A percentile compares a stretch with the other conserved stretches of the same genome.
phyloP scores from a whole-genome alignment of 1,284 basidiomycete genomes.

The Ceratobasidium sp. region DNA sequence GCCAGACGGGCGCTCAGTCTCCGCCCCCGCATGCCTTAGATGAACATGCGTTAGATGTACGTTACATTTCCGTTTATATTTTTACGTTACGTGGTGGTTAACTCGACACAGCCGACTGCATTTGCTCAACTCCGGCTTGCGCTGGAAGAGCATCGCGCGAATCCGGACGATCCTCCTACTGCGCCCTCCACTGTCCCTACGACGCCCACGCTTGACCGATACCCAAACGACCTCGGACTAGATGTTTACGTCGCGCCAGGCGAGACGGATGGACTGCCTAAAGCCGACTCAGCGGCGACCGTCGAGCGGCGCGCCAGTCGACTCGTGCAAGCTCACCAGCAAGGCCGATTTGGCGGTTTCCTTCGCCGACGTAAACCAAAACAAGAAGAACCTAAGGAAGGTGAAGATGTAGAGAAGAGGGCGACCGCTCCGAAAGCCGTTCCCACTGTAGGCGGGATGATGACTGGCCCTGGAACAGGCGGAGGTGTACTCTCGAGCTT shows the following conservation, averaged over 20 bases:
- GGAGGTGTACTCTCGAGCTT: constrained; percentile 65
- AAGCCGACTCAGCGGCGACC: not conserved
- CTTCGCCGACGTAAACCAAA: constrained; percentile 19
- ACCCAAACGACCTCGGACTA: constrained; percentile 46
- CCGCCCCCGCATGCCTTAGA: constrained; percentile 58
- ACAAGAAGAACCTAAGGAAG: constrained; percentile 21
- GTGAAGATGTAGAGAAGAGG: constrained; percentile 35
- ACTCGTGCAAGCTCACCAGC: constrained; percentile 28
- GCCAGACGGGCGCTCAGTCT: constrained; percentile 31
- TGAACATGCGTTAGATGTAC: constrained; percentile 61
- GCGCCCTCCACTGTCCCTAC: constrained; percentile 28
- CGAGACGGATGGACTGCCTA: constrained; percentile 51
- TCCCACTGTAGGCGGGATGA: not conserved
- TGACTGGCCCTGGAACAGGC: constrained; percentile 34
- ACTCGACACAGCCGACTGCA: constrained; percentile 58
- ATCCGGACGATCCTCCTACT: constrained; percentile 47
- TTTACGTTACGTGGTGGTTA: not conserved
- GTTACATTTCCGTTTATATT: constrained; percentile 47
- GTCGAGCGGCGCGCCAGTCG: constrained; percentile 30
- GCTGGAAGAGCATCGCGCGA: constrained; percentile 56
- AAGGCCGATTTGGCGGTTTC: constrained; percentile 14
- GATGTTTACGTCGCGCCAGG: constrained; percentile 46
- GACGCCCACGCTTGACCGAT: constrained; percentile 39
- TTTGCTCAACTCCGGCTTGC: constrained; percentile 63
- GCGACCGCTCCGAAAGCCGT: constrained; percentile 32